Evolutionary conservation across 805 yeast genomes (phyloP), one percentile per base, ranked within the genome.

Genomic region (Candida pini): DNA sequence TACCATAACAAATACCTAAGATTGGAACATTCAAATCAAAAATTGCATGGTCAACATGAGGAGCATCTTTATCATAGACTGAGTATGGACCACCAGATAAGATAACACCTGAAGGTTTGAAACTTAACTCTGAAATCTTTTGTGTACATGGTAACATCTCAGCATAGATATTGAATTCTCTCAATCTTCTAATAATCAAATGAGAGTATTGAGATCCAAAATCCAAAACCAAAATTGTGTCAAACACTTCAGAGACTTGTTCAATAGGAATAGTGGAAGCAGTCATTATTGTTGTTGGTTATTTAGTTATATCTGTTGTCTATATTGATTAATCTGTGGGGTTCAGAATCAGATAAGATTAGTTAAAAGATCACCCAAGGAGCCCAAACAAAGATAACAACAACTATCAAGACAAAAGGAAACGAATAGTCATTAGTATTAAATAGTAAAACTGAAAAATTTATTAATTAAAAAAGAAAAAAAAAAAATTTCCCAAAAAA

Each of bases 61-160:
- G 98, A 42, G 97, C 88, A 51, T 81, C 97, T 38, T 77, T 81
- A 39, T 83, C 96, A 59, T 90, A 92, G 33, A 92, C 98, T 9
- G 97, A 88, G 80, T 86, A 92, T 35, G 98, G 98, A 47, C 96
- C 92, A 45, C 98, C 98, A 30, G 97, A 88, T 44, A 92, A 69
- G 56, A 92, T 92, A 40, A 92, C 81, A 68, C 98, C 98, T 62
- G 81, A 85, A 49, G 98, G 98, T 60, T 78, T 89, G 94, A 96
- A 92, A 40, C 79, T 64, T 52, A 92, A 74, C 49, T 90, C 97
- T 36, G 81, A 60, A 58, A 92, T 90, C 71, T 92, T 92, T 68
- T 94, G 98, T 35, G 98, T 92, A 68, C 98, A 92, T 49, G 98
- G 98, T 46, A 92, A 76, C 98, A 92, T 92, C 69, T 92, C 98